A percentile compares a stretch with the other conserved stretches of the same genome.
Evolutionary conservation across 2,329 filamentous ascomycete species (phyloP).

Genomic region (Paracoccidioides lutzii): DNA sequence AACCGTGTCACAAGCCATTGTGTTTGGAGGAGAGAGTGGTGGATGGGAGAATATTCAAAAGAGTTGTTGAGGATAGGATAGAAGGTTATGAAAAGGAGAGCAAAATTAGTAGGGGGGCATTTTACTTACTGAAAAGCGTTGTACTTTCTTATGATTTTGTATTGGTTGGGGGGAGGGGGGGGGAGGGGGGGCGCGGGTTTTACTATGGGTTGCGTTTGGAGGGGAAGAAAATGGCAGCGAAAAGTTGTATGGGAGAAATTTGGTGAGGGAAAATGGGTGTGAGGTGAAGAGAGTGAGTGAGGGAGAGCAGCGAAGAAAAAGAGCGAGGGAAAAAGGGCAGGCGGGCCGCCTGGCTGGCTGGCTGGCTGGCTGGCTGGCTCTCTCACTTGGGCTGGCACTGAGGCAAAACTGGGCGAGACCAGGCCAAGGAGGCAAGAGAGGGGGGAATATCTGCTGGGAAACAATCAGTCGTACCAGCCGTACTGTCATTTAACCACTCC

Average conservation of each 20-base stretch:
- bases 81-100: constrained; percentile 10
- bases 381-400: constrained; percentile 7
- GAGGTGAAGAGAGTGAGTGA: constrained; percentile 23
- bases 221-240: constrained; percentile 19
- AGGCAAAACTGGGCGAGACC: constrained; percentile 1
- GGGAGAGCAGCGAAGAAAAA: constrained; percentile 20
- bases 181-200: constrained; percentile 2
- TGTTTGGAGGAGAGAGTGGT: neutral
- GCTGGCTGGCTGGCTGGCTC: constrained; percentile 11
- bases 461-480: neutral
- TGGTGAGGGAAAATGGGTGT: constrained; percentile 22
- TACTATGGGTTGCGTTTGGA: constrained; percentile 13
- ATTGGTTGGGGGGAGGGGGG: no score
- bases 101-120: constrained; percentile 19
- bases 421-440: neutral
- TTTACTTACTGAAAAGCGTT: constrained; percentile 25
- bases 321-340: constrained; percentile 20
- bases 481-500: neutral
- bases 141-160: constrained; percentile 28
- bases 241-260: constrained; percentile 23
- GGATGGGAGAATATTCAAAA: neutral
- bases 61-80: constrained; percentile 4
- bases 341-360: constrained; percentile 17
- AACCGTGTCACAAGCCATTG: constrained; percentile 1
- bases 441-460: neutral